Evolutionary conservation across 495 filamentous ascomycete species (phyloP).

Genomic region (Coniosporium apollinis): DNA sequence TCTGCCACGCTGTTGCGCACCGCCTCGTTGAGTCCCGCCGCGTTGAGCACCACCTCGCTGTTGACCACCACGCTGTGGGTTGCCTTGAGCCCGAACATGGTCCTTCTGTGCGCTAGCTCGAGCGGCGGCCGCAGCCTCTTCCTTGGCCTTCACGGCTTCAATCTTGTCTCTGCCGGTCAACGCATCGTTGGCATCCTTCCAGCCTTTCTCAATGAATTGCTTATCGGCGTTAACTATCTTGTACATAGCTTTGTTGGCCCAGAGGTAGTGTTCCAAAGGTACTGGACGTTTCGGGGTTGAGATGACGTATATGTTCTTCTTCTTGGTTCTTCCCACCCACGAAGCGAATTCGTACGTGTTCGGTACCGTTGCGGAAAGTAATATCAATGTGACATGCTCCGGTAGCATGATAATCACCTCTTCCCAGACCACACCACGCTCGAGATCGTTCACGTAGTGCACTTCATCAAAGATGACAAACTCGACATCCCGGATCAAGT

Average conservation of each 20-base stretch:
- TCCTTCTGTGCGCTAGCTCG: conserved; percentile 14
- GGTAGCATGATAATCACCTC: conserved; percentile 99
- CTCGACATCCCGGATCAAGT: conserved; percentile 91
- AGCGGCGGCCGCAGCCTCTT: conserved; percentile 16
- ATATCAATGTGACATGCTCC: conserved; percentile 85
- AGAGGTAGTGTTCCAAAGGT: conserved; percentile 88
- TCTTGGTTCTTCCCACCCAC: conserved; percentile 95
- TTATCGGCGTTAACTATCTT: conserved; percentile 92
- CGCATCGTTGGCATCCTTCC: conserved; percentile 82
- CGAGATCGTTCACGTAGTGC: conserved; percentile 95
- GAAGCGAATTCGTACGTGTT: conserved; percentile 97
- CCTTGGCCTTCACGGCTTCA: conserved; percentile 37
- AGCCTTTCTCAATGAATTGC: conserved; percentile 72
- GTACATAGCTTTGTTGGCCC: conserved; percentile 78
- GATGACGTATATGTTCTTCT: conserved; percentile 97
- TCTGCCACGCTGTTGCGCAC: conserved; percentile 38
- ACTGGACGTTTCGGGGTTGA: conserved; percentile 92
- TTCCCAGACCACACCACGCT: conserved; percentile 96
- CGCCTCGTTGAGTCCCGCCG: conserved; percentile 31
- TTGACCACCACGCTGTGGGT: conserved; percentile 20
- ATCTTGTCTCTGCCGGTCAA: conserved; percentile 69
- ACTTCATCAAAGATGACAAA: conserved; percentile 99
- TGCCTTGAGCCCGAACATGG: conserved; percentile 11
- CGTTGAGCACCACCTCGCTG: conserved; percentile 37
- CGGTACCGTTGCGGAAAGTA: conserved; percentile 90